These are phyloP conservation scores for Tricladium varicosporioides DNA, from an alignment of 2,329 filamentous ascomycete genomes.

Conservation along the genomic window DNA sequence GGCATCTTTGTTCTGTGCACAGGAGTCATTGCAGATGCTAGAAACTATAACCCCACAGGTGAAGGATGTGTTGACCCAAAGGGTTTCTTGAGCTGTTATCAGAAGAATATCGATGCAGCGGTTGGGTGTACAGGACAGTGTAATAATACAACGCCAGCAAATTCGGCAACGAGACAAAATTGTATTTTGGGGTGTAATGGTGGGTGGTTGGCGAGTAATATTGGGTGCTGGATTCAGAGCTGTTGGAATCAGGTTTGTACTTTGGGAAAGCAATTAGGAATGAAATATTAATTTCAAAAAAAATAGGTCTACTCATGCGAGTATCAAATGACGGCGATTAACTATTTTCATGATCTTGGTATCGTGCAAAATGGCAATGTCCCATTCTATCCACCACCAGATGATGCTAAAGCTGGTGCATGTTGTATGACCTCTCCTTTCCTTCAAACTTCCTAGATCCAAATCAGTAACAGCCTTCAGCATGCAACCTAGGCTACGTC, in stretches of 20 bases:
- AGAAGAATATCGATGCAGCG: neutral
- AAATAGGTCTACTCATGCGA: slow-evolving; percentile 14
- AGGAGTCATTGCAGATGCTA: neutral
- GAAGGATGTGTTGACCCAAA: slow-evolving; percentile 12
- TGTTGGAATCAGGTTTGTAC: no score
- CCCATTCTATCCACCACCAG: slow-evolving; percentile 14
- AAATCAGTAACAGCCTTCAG: slow-evolving; percentile 1
- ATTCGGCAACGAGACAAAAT: neutral
- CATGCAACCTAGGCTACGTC: slow-evolving; percentile 18
- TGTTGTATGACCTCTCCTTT: slow-evolving; percentile 6
- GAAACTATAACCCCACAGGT: slow-evolving; percentile 12
- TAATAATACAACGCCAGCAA: neutral
- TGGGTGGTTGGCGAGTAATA: no score
- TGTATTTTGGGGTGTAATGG: neutral
- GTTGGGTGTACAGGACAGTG: neutral
- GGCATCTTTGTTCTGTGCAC: no score
- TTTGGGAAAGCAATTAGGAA: neutral
- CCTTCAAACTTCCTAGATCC: neutral
- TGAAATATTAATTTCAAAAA: neutral
- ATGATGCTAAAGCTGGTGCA: slow-evolving; percentile 4
- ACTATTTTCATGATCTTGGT: slow-evolving; percentile 8
- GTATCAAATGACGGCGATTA: slow-evolving; percentile 13
- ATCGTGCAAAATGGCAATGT: slow-evolving; percentile 7
- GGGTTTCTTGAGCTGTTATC: slow-evolving; percentile 8
- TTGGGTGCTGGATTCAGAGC: no score